Evolutionary conservation across 495 filamentous ascomycete species (phyloP), one percentile per base, ranked within the genome.

Genomic region (Penicillium ucsense): DNA sequence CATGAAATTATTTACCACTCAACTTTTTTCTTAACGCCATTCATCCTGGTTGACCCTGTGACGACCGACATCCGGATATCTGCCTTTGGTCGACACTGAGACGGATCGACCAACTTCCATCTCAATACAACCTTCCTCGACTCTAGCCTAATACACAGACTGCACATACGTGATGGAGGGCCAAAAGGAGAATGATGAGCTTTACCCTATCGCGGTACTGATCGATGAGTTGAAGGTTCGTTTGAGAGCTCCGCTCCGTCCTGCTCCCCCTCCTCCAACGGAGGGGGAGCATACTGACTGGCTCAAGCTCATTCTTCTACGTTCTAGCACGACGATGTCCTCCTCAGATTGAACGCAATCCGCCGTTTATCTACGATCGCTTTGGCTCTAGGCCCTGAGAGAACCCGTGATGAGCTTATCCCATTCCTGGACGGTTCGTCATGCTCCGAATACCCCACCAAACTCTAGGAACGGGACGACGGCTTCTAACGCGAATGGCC

Each of bases 171-270:
- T 45, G 49, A 88, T 88, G 84, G 83, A 88, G 60, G 77, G 75
- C 54, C 80, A 82, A 58, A 77, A 75, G 54, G 80, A 85, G 71
- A 94, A 82, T 64, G 91, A 97, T 69, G 94, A 96, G 80, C 89
- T 98, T 53, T 97, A 95, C 69, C 92, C 92, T 60, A 98, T 98
- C 76, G 92, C 92, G 52, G 94, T 98, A 47, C 82, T 98, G 65
- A 98, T 98, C 71, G 92, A 98, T 70, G 92, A 98, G 81, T 76
- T 98, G 59, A 98, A 98, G 88, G 90, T 95, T 72, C 55, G 47
- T 20, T 20, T 41, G 54, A 43, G 38, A 41, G 30, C 38, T 48
- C 38, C 29, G 20, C 34, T 41, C 8, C 20, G 3, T 10, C 39
- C 11, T n/a, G 4, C 12, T 41, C 43, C 50, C 44, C 42, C 46